These are phyloP conservation scores for Colletotrichum paranaense DNA, from an alignment of 2,329 filamentous ascomycete genomes.

Conservation along the genomic window DNA sequence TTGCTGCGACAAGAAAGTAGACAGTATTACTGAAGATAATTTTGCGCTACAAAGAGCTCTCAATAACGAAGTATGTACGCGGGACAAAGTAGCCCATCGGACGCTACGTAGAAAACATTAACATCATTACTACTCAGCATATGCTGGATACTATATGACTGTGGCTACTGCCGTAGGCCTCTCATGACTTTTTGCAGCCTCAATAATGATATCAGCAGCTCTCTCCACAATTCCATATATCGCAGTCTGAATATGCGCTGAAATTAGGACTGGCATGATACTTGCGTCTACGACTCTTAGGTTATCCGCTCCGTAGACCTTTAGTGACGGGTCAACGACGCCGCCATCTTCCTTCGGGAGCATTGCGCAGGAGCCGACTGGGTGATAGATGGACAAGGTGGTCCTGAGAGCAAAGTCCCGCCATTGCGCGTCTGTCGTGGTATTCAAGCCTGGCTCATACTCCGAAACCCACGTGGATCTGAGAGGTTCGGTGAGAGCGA, in stretches of 20 bases:
- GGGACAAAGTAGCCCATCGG: too few relatives aligned
- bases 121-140: neutral
- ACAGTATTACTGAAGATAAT: too few relatives aligned
- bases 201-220: slow-evolving; percentile 44
- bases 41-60: too few relatives aligned
- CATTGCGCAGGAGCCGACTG: slow-evolving; percentile 58
- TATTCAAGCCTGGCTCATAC: slow-evolving; percentile 45
- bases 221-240: slow-evolving; percentile 66
- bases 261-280: slow-evolving; percentile 59
- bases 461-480: slow-evolving; percentile 44
- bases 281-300: slow-evolving; percentile 62
- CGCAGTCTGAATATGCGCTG: slow-evolving; percentile 60
- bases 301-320: slow-evolving; percentile 59
- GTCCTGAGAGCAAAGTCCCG: slow-evolving; percentile 34
- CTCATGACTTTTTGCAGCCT: neutral
- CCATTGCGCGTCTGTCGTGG: slow-evolving; percentile 36
- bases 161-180: neutral
- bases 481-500: slow-evolving; percentile 45
- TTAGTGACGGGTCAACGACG: slow-evolving; percentile 55
- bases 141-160: neutral
- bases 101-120: neutral
- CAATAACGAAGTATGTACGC: too few relatives aligned
- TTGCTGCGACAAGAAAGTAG: slow-evolving; percentile 44
- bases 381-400: slow-evolving; percentile 48
- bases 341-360: slow-evolving; percentile 56